Percentiles rank a stretch among this genome's conserved stretches.
Evolutionary conservation across 129 eudicot species (phyloP).

Genomic region (Arctium minus): DNA sequence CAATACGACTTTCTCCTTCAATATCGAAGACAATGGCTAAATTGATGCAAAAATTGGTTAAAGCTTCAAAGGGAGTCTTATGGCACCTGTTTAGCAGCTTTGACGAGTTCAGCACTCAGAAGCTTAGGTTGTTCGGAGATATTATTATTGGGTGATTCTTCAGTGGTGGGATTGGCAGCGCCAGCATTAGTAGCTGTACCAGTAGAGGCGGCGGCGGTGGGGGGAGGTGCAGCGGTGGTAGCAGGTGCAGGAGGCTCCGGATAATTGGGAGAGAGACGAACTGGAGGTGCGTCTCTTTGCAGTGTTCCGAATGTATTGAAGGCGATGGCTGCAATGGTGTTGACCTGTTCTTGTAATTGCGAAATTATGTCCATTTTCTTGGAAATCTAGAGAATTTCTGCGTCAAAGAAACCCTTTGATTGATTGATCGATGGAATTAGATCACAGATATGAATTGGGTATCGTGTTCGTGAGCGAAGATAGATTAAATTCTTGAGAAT

Average conservation of each 20-base stretch:
- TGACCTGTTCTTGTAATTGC: slow-evolving; percentile 61
- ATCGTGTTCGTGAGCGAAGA: no score
- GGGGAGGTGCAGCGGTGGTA: slow-evolving; percentile 22
- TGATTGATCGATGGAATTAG: background rate
- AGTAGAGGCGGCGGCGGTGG: slow-evolving; percentile 23
- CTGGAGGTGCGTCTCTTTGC: slow-evolving; percentile 77
- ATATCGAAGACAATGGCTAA: background rate
- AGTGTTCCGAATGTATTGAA: slow-evolving; percentile 66
- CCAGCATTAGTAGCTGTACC: slow-evolving; percentile 24
- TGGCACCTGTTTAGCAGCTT: slow-evolving; percentile 84
- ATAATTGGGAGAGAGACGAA: slow-evolving; percentile 68
- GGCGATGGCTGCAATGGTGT: slow-evolving; percentile 55
- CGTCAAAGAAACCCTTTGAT: background rate
- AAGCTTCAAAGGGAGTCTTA: background rate
- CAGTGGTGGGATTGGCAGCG: slow-evolving; percentile 31
- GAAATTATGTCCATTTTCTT: slow-evolving; percentile 54
- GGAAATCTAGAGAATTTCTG: background rate
- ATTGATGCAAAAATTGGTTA: background rate
- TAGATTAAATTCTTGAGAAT: no score
- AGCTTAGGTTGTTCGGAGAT: slow-evolving; percentile 67
- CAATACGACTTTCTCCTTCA: background rate
- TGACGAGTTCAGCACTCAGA: slow-evolving; percentile 71
- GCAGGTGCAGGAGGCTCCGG: slow-evolving; percentile 60
- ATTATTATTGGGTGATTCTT: slow-evolving; percentile 24
- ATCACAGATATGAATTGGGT: no score